Evolutionary conservation across 2,329 filamentous ascomycete genomes (phyloP).

Genomic region (Cladobotryum protrusum): DNA sequence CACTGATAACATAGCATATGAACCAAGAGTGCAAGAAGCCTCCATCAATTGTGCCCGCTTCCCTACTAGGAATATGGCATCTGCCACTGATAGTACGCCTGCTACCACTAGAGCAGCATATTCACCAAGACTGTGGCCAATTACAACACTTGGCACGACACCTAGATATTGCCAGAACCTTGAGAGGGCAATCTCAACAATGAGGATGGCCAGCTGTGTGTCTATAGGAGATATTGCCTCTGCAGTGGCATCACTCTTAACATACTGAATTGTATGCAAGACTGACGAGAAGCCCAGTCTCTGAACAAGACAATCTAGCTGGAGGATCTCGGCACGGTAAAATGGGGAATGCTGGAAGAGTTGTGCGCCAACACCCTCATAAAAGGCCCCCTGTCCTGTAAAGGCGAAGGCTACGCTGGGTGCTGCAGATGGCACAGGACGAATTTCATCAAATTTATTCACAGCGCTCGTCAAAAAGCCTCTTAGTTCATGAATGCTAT

Average conservation of each 20-base stretch:
- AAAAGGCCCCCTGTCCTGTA: slow-evolving; percentile 38
- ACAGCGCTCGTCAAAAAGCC: neutral
- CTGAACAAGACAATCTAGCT: slow-evolving; percentile 25
- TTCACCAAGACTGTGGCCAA: slow-evolving; percentile 54
- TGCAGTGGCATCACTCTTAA: slow-evolving; percentile 21
- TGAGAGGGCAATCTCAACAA: slow-evolving; percentile 37
- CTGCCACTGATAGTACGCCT: slow-evolving; percentile 55
- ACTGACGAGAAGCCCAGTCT: slow-evolving; percentile 34
- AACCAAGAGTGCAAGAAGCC: slow-evolving; percentile 41
- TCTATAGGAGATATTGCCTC: slow-evolving; percentile 15
- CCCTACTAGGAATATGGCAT: slow-evolving; percentile 58
- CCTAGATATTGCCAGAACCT: slow-evolving; percentile 34
- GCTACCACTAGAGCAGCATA: slow-evolving; percentile 57
- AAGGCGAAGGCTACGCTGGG: slow-evolving; percentile 31
- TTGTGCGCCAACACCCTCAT: slow-evolving; percentile 25
- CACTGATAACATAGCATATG: slow-evolving; percentile 30
- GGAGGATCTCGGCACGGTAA: slow-evolving; percentile 28
- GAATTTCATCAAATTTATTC: neutral
- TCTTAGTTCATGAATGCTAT: neutral
- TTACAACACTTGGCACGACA: slow-evolving; percentile 36
- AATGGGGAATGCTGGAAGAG: slow-evolving; percentile 26
- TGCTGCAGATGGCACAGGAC: neutral
- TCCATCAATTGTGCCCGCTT: slow-evolving; percentile 50
- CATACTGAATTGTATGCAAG: slow-evolving; percentile 36
- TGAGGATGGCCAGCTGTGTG: slow-evolving; percentile 34